Evolutionary conservation across 148 eudicot species (phyloP).

Genomic region (Silene conica): DNA sequence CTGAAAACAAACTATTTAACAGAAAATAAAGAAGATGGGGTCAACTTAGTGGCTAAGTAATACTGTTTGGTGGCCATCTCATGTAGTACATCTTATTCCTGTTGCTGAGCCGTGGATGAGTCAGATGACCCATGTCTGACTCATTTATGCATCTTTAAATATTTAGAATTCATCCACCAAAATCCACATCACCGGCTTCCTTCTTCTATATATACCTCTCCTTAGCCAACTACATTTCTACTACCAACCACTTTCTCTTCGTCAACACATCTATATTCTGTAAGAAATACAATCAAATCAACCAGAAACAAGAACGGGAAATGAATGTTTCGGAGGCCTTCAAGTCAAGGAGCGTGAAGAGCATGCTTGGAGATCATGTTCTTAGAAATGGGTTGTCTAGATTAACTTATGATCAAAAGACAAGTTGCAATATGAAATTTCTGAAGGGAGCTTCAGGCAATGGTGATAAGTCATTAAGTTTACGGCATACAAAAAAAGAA

Average conservation of each 20-base stretch:
- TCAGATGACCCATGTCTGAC: constrained; percentile 15
- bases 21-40: not conserved
- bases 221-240: not conserved
- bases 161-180: not conserved
- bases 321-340: constrained; percentile 22
- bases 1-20: not conserved
- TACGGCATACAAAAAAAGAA: not conserved
- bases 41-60: constrained; percentile 10
- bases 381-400: constrained; percentile 12
- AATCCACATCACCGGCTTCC: not conserved
- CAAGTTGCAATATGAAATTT: not conserved
- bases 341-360: constrained; percentile 26
- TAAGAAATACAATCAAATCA: not conserved
- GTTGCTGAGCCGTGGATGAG: constrained; percentile 11
- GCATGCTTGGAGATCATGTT: constrained; percentile 23
- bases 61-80: constrained; percentile 5
- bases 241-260: not conserved
- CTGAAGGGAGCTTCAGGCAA: constrained; percentile 4
- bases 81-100: not conserved
- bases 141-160: constrained; percentile 1
- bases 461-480: constrained; percentile 7
- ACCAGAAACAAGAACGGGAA: not conserved
- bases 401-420: not conserved
- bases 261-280: not conserved
- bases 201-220: constrained; percentile 16